Base-by-base conservation (phyloP, 2,329 filamentous ascomycete genomes). In the Alternaria sp. region DNA sequence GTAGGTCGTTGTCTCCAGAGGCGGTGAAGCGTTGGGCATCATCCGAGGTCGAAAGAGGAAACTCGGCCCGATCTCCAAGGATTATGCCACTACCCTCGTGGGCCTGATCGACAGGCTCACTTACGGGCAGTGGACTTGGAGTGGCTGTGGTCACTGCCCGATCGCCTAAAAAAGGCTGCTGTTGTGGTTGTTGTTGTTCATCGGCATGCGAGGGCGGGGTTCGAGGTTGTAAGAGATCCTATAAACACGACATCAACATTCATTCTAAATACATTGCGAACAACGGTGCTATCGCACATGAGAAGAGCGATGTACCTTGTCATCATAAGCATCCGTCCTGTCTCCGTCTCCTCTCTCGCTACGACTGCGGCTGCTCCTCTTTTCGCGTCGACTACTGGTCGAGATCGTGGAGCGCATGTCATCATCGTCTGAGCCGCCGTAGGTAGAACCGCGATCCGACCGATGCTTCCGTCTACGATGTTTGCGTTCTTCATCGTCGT, bases 121-220 rank as follows among this genome's bases (percentile, higher is more conserved):
- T 76, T 77, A 66, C 78, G 80, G 81, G 81, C 80, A 79, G 77
- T 81, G 83, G 83, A 81, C 73, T 74, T 70, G 67, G 66, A 70
- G 66, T 66, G 63, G 67, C 65, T 70, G 66, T 73, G 69, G 85
- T 85, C 86, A 87, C 87, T 85, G 85, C 86, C 86, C 86, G 83
- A 81, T 83, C 82, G 76, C 78, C 87, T 89, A 89, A 88, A 89
- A 89, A 89, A 89, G 87, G 85, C 81, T 84, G 76, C 64, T 74
- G 80, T 75, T 75, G 81, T 77, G 80, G 74, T 53, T 68, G 61
- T 65, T 70, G 67, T 67, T 70, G 69, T 67, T 72, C 69, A 72
- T 71, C 71, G 71, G 69, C 73, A 69, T 68, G 66, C 63, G 67
- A 64, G 55, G 66, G 63, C 57, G 70, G 67, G 50, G 60, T 65